Conservation (phyloP, 306 rosid species). For the Prunus salicina region DNA sequence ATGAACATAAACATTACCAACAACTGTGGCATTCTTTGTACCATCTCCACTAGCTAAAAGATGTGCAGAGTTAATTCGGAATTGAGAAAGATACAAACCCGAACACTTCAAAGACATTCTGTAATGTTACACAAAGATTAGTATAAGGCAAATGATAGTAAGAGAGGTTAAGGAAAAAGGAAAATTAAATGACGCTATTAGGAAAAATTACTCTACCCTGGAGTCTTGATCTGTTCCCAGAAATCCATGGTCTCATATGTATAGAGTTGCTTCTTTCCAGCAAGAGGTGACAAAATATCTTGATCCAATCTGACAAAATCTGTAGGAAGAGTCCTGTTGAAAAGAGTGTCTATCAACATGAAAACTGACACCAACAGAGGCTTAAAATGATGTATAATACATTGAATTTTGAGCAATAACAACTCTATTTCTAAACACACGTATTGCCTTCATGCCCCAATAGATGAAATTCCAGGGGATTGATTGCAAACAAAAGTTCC, state of each 20-base stretch:
- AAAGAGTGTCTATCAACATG: conserved; percentile 5
- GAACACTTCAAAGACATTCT: conserved; percentile 98
- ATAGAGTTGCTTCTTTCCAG: conserved; percentile 89
- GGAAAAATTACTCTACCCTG: conserved; percentile 52
- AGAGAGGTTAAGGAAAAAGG: conserved; percentile 4
- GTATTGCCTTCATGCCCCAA: not conserved
- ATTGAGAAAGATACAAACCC: conserved; percentile 82
- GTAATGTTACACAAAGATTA: conserved; percentile 34
- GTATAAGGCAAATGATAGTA: conserved; percentile 13
- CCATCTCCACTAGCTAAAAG: conserved; percentile 85
- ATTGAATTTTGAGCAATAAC: not conserved
- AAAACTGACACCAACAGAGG: conserved; percentile 14
- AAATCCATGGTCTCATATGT: conserved; percentile 83
- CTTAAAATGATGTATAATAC: not conserved
- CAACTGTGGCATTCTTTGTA: conserved; percentile 51
- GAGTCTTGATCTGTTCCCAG: conserved; percentile 99
- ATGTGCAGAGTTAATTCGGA: conserved; percentile 65
- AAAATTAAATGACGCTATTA: conserved; percentile 3
- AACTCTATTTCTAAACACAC: not conserved
- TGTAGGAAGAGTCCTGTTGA: conserved; percentile 65
- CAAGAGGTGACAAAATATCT: conserved; percentile 96
- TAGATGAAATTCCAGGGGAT: not conserved
- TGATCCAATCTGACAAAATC: conserved; percentile 95
- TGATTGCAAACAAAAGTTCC: not conserved
- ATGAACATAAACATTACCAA: conserved; percentile 83